Base-by-base conservation (phyloP, 2,329 filamentous ascomycete species). In the Beauveria sp. region DNA sequence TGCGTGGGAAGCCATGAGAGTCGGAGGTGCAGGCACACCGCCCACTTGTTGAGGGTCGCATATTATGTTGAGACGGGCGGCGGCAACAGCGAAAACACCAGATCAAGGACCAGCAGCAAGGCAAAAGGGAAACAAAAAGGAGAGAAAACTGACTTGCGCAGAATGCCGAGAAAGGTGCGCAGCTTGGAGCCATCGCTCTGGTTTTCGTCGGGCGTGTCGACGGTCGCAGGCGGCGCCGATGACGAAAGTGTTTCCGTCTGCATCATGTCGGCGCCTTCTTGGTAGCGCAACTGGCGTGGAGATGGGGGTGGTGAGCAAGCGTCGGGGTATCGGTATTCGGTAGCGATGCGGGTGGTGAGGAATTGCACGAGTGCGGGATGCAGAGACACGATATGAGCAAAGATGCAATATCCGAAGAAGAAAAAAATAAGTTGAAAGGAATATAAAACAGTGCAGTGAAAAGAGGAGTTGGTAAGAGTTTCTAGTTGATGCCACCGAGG, bases 151-250 rank as follows among this genome's bases (percentile, higher is more conserved):
- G 82, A 96, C 91, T 90, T 96, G 76, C 88, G 88, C 71, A 98
- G 77, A 67, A 97, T 96, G 60, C 87, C 85, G 64, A 97, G 75
- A 71, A 98, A 96, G 1, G 91, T 96, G 76, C 87, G 89, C 70
- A 98, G 80, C 81, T 96, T 96, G 67, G 90, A 93, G 67, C 85
- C 87, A 63, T 98, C 93, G 77, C 90, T 92, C 66, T 81, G 80
- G 26, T 72, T 66, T 67, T 82, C 80, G 62, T 81, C 80, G 18
- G 75, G 67, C 38, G 72, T 65, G 42, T 73, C 73, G 64, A 69
- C 69, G 62, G 65, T 68, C 55, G 69, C 68, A 28, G 58, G 72
- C 64, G 69, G 67, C 66, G 70, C 65, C 66, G 75, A 72, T 67
- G 75, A 73, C 71, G 76, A 72, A 75, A 76, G 75, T 65, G 64